Conservation (phyloP, 2,329 filamentous ascomycete genomes). For the Apiospora rasikravindrae region DNA sequence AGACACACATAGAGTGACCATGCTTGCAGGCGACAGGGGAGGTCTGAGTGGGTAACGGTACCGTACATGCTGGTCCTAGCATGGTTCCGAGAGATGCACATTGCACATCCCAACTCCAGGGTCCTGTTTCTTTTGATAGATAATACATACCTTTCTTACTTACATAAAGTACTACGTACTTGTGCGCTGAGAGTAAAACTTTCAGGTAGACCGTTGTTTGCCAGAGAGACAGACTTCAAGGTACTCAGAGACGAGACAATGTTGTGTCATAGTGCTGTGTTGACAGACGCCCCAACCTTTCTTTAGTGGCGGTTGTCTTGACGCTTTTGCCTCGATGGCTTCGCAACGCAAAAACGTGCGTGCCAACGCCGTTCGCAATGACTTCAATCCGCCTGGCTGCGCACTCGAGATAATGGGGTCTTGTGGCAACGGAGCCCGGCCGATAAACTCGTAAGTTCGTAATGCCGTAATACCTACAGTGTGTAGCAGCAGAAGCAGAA, state of each 20-base stretch:
- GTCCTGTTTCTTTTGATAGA: neutral
- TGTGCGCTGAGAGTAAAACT: neutral
- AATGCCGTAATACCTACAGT: no score
- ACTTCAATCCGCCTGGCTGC: neutral
- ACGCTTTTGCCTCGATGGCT: conserved; percentile 3
- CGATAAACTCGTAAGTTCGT: conserved; percentile 12
- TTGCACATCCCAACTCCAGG: conserved; percentile 15
- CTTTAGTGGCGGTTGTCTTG: neutral
- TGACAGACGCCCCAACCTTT: neutral
- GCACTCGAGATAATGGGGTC: neutral
- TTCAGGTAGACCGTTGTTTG: neutral
- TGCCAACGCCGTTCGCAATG: conserved; percentile 1
- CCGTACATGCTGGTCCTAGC: neutral
- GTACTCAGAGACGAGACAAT: neutral
- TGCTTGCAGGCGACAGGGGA: conserved; percentile 11
- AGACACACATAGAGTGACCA: neutral
- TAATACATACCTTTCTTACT: neutral
- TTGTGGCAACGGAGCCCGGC: neutral
- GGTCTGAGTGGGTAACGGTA: neutral
- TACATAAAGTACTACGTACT: neutral
- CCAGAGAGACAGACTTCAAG: neutral
- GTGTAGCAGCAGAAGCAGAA: neutral
- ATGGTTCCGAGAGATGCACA: neutral
- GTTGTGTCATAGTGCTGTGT: neutral
- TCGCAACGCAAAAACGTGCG: conserved; percentile 5